These are phyloP conservation scores for Leccinum fallax DNA, from an alignment of 1,284 basidiomycete genomes.

Conservation along the genomic window DNA sequence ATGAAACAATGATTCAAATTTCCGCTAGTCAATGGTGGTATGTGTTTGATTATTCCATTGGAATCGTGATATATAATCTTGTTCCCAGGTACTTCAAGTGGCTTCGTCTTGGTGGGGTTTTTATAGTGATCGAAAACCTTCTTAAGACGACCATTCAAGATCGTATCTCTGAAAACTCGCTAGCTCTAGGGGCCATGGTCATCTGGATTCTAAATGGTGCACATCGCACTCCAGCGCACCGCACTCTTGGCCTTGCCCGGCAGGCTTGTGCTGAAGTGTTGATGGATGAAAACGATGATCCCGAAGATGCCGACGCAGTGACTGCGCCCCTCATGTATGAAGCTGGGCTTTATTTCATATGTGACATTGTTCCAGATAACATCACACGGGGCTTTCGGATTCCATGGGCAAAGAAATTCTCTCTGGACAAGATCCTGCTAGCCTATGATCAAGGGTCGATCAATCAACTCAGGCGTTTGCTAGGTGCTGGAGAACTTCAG, in stretches of 20 bases:
- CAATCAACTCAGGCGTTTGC: not conserved
- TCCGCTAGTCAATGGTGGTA: slow-evolving; percentile 8
- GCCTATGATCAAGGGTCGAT: too few relatives aligned
- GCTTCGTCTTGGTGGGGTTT: not conserved
- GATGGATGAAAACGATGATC: not conserved
- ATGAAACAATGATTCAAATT: slow-evolving; percentile 6
- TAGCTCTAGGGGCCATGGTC: not conserved
- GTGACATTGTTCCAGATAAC: not conserved
- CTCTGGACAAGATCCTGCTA: too few relatives aligned
- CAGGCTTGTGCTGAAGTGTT: not conserved
- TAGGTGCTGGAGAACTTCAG: not conserved
- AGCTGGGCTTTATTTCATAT: not conserved
- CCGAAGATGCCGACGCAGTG: not conserved
- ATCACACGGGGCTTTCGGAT: not conserved
- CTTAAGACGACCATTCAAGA: not conserved
- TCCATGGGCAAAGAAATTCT: not conserved
- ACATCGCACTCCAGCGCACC: not conserved
- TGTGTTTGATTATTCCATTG: not conserved
- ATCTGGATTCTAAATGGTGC: not conserved
- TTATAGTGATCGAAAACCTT: not conserved
- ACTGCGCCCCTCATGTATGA: not conserved
- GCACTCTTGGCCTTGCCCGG: not conserved
- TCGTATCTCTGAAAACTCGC: not conserved
- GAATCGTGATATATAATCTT: not conserved
- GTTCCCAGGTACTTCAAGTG: slow-evolving; percentile 15